phyloP scores from a whole-genome alignment of 176 grass and related monocot genomes.

The Paspalum notatum region DNA sequence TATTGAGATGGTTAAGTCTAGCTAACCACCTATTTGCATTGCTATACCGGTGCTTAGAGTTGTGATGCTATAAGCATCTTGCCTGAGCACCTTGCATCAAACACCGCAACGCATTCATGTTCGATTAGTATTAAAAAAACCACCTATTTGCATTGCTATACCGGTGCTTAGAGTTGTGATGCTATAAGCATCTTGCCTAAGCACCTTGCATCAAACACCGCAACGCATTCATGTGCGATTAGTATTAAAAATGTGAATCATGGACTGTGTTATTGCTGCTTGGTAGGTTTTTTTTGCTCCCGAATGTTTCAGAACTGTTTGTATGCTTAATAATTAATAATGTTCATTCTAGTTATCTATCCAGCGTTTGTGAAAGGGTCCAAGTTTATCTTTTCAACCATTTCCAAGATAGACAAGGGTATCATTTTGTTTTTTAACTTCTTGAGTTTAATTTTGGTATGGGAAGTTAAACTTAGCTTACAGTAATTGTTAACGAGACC shows the following conservation, averaged over 20 bases:
- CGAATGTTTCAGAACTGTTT: not conserved
- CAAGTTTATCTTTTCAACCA: not conserved
- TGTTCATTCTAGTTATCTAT: not conserved
- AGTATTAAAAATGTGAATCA: not conserved
- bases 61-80: too few species aligned
- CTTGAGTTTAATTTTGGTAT: not conserved
- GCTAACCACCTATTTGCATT: too few species aligned
- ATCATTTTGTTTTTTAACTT: not conserved
- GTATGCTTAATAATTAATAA: not conserved
- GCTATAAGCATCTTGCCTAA: too few species aligned
- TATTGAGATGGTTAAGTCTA: too few species aligned
- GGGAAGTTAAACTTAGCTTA: not conserved
- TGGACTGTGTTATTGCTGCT: not conserved
- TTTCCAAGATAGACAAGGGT: not conserved
- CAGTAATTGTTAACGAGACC: not conserved
- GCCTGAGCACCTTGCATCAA: too few species aligned
- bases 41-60: too few species aligned
- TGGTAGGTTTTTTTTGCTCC: not conserved
- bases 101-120: too few species aligned
- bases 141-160: too few species aligned
- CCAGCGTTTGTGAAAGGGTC: slow-evolving; percentile 1
- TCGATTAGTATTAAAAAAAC: too few species aligned
- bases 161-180: too few species aligned
- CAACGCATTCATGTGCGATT: not conserved
- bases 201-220: too few species aligned